These are phyloP conservation scores for Lactarius psammicola DNA, from an alignment of 768 basidiomycete species.

Conservation along the genomic window DNA sequence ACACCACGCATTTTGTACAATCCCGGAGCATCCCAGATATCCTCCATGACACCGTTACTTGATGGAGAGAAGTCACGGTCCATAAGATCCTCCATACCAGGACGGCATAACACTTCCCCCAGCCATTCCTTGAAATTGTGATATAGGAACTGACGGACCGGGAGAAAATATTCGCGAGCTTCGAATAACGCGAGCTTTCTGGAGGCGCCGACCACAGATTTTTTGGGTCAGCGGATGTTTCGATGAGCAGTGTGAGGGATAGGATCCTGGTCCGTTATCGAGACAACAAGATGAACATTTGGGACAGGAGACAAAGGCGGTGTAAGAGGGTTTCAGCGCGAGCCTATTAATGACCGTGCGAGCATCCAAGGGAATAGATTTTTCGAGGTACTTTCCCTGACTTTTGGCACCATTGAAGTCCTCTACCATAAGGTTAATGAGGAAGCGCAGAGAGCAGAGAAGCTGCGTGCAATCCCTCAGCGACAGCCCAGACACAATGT, in stretches of 20 bases:
- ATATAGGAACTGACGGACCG: constrained; percentile 8
- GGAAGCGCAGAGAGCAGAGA: neutral
- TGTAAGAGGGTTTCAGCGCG: neutral
- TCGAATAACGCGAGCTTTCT: neutral
- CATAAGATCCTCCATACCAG: constrained; percentile 14
- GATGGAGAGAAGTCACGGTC: neutral
- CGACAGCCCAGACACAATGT: neutral
- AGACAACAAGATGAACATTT: constrained; percentile 18
- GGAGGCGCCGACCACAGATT: constrained; percentile 1
- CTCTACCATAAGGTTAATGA: neutral
- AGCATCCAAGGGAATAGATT: neutral
- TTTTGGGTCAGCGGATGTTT: neutral
- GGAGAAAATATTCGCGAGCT: neutral
- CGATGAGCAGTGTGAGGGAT: constrained; percentile 9
- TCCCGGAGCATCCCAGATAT: constrained; percentile 19
- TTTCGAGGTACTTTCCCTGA: neutral
- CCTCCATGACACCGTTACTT: neutral
- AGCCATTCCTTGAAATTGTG: constrained; percentile 21
- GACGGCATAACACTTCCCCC: constrained; percentile 6
- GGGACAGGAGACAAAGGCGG: constrained; percentile 10
- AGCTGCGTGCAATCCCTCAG: neutral
- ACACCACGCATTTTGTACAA: neutral
- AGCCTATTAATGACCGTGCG: neutral
- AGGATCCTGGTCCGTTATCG: constrained; percentile 3
- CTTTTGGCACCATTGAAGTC: neutral